These are phyloP conservation scores for Pecoramyces ruminantium DNA, from an alignment of 192 early-diverging fungal genomes.

Conservation along the genomic window DNA sequence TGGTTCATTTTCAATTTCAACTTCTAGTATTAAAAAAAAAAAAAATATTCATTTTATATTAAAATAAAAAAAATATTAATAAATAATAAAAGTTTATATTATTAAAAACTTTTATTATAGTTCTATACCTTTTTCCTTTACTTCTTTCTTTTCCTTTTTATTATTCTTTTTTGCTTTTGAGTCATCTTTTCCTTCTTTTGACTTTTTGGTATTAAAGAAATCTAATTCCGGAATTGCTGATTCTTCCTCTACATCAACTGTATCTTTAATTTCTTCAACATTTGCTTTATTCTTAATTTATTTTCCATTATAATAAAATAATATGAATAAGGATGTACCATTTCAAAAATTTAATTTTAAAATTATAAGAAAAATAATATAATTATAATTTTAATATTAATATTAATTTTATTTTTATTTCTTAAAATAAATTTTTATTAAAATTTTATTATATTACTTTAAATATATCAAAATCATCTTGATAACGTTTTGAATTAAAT, in stretches of 20 bases:
- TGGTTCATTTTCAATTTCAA: not conserved
- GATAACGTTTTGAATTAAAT: slow-evolving; percentile 72
- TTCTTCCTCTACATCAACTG: not conserved
- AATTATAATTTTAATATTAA: too few species aligned
- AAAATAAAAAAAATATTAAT: not conserved
- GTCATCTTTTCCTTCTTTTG: not conserved
- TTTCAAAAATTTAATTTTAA: too few species aligned
- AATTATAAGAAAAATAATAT: too few species aligned
- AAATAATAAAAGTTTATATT: not conserved
- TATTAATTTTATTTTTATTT: slow-evolving; percentile 10
- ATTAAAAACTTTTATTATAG: too few species aligned
- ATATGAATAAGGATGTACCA: too few species aligned
- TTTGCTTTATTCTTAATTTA: slow-evolving; percentile 5
- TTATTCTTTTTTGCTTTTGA: not conserved
- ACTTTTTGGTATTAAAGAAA: not conserved
- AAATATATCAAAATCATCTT: slow-evolving; percentile 65
- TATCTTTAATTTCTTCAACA: not conserved
- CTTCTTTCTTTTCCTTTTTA: not conserved
- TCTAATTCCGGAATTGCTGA: not conserved
- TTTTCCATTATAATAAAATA: too few species aligned
- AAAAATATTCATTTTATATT: too few species aligned
- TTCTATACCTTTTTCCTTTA: not conserved
- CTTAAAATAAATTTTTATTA: slow-evolving; percentile 10
- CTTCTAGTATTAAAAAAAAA: not conserved
- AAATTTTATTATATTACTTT: slow-evolving; percentile 30